Base-by-base conservation (phyloP, 73 alveolate genomes). In the Uronychia binucleata region DNA sequence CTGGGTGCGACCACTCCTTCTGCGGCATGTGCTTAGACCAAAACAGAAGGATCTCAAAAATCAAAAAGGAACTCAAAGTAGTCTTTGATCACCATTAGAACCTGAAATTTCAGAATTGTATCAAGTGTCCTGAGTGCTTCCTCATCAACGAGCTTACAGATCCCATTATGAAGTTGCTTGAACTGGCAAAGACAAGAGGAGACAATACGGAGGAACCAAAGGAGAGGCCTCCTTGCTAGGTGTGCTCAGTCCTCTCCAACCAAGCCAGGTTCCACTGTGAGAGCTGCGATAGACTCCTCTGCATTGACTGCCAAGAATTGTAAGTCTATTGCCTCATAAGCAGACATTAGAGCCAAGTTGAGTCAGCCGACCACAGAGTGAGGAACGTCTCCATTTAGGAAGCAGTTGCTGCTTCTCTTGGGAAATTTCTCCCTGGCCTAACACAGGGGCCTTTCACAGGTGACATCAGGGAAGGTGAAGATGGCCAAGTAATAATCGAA, bases 221-320 rank as follows among this genome's bases (percentile, higher is more conserved):
- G 46, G 76, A 57, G 27, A 79, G 84, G 1, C 90, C 90, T 32
- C 90, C 90, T 75, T 83, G 90, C 35, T 79, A 83, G 25, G 33
- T 83, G 27, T 85, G 91, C 59, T 75, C 80, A 19, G 30, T 32
- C 31, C 13, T 1, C 31, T 5, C 81, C 25, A 82, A 76, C 0
- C 35, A 85, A 13, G 85, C 91, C 1, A 31, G 78, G 33, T 85
- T 77, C 77, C 85, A 77, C 26, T 85, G 91, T 58, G 58, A 74
- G 26, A 75, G 77, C 32, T 85, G 91, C 46, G 91, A 85, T 31
- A 85, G 81, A 13, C 33, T 85, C 46, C 76, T 85, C 31, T 85
- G 91, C 81, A 34, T 74, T 31, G 86, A 77, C 32, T 85, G 91
- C 29, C 35, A 85, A 77, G 58, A 34, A 26, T 77, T 77, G 74